phyloP scores from a whole-genome alignment of 1,284 basidiomycete genomes.

The Takashimella tepidaria region DNA sequence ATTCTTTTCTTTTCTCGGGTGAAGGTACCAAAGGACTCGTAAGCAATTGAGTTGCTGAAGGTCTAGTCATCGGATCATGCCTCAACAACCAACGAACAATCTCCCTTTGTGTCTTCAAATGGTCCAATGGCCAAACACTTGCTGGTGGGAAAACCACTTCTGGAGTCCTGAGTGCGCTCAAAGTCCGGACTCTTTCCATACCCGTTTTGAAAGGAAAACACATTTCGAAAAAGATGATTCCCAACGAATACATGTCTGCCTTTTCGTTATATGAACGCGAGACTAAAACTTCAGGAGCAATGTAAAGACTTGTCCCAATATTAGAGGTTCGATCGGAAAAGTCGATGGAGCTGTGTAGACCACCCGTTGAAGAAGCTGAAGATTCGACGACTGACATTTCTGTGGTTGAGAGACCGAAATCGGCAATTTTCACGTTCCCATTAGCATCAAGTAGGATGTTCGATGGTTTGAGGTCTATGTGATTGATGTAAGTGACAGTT shows the following conservation, averaged over 20 bases:
- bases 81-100: constrained; percentile 71
- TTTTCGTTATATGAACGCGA: constrained; percentile 49
- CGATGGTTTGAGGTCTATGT: constrained; percentile 73
- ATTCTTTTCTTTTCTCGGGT: constrained; percentile 35
- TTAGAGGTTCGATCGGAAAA: constrained; percentile 52
- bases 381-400: constrained; percentile 69
- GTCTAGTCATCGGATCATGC: constrained; percentile 76
- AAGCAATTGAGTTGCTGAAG: constrained; percentile 76
- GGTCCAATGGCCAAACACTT: constrained; percentile 58
- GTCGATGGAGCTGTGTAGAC: constrained; percentile 32
- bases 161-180: constrained; percentile 69
- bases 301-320: constrained; percentile 88
- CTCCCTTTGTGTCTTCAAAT: constrained; percentile 53
- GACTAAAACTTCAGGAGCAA: constrained; percentile 70
- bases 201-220: constrained; percentile 82
- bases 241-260: constrained; percentile 93
- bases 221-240: constrained; percentile 98
- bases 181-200: constrained; percentile 76
- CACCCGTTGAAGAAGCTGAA: no score
- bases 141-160: constrained; percentile 64
- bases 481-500: neutral
- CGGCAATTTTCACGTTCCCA: constrained; percentile 89
- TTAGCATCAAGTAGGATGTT: constrained; percentile 89
- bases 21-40: constrained; percentile 63
- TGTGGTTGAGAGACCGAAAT: constrained; percentile 81